Conservation (phyloP, 495 filamentous ascomycete species). For the Bryoglossum gracile region DNA sequence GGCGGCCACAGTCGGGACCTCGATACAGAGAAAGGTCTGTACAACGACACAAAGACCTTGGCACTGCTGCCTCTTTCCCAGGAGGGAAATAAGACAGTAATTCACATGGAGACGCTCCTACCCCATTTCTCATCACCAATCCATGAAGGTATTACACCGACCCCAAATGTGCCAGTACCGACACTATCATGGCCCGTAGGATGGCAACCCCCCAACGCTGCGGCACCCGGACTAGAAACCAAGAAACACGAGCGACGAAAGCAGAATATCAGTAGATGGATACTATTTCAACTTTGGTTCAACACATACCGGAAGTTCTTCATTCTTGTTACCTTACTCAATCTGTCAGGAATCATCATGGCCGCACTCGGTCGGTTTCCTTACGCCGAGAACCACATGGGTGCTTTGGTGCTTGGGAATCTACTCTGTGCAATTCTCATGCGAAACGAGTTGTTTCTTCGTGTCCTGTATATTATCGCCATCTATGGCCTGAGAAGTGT, state of each 20-base stretch:
- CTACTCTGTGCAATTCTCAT: conserved; percentile 36
- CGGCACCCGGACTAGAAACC: conserved; percentile 8
- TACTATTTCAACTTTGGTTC: conserved; percentile 38
- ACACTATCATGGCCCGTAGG: conserved; percentile 25
- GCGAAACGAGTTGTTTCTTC: conserved; percentile 36
- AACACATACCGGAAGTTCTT: conserved; percentile 42
- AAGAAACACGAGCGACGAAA: conserved; percentile 25
- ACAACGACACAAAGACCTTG: conserved; percentile 28
- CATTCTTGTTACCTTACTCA: conserved; percentile 33
- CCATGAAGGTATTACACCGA: conserved; percentile 35
- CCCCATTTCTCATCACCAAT: conserved; percentile 28
- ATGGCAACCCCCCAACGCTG: conserved; percentile 14
- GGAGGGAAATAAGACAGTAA: conserved; percentile 22
- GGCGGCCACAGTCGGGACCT: conserved; percentile 21
- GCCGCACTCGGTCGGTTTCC: conserved; percentile 29
- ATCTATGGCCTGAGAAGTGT: conserved; percentile 37
- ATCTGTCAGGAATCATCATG: conserved; percentile 34
- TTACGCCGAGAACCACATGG: conserved; percentile 36
- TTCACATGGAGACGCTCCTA: conserved; percentile 23
- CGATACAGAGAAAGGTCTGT: conserved; percentile 37
- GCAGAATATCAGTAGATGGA: conserved; percentile 29
- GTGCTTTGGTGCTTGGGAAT: conserved; percentile 38
- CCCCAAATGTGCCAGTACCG: conserved; percentile 27
- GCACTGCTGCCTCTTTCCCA: conserved; percentile 24
- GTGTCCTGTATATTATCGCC: conserved; percentile 33